Percentiles rank a stretch among this genome's conserved stretches.
Conservation (phyloP, 2,329 filamentous ascomycete genomes). For the Hypomyces rosellus region DNA sequence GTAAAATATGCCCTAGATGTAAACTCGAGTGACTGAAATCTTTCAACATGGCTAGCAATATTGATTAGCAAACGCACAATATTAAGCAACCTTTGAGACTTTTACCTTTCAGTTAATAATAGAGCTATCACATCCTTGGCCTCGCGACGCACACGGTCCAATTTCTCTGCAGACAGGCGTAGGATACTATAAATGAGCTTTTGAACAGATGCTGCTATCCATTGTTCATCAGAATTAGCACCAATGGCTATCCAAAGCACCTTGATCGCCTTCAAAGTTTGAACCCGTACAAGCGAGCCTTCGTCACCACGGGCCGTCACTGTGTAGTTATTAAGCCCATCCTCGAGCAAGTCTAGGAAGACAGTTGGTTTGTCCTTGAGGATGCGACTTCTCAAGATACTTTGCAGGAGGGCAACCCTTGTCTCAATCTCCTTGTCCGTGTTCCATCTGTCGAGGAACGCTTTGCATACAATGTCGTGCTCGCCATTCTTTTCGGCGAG, state of each 20-base stretch:
- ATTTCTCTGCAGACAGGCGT: conserved; percentile 76
- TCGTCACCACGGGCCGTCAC: conserved; percentile 85
- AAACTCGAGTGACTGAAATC: conserved; percentile 38
- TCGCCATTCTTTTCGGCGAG: conserved; percentile 22
- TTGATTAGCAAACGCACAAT: not conserved
- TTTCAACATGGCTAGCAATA: conserved; percentile 24
- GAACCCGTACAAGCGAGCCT: conserved; percentile 76
- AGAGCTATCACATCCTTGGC: conserved; percentile 51
- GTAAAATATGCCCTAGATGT: conserved; percentile 57
- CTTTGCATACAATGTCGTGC: conserved; percentile 33
- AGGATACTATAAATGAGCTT: conserved; percentile 46
- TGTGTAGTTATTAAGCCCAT: conserved; percentile 80
- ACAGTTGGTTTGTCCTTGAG: conserved; percentile 33
- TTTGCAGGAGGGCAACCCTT: conserved; percentile 49
- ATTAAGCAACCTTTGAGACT: conserved; percentile 3
- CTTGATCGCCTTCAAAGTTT: conserved; percentile 70
- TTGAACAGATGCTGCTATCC: conserved; percentile 26
- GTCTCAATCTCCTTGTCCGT: conserved; percentile 45
- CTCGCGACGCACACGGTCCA: conserved; percentile 74
- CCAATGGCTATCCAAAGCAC: conserved; percentile 46
- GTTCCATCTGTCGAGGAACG: conserved; percentile 48
- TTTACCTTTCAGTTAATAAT: conserved; percentile 41
- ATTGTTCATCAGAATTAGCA: conserved; percentile 10
- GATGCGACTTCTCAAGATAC: conserved; percentile 42
- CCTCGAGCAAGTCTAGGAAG: conserved; percentile 43